A percentile compares a stretch with the other conserved stretches of the same genome.
These are phyloP conservation scores for Apiospora malaysiana DNA, from an alignment of 2,329 filamentous ascomycete species.

Conservation along the genomic window DNA sequence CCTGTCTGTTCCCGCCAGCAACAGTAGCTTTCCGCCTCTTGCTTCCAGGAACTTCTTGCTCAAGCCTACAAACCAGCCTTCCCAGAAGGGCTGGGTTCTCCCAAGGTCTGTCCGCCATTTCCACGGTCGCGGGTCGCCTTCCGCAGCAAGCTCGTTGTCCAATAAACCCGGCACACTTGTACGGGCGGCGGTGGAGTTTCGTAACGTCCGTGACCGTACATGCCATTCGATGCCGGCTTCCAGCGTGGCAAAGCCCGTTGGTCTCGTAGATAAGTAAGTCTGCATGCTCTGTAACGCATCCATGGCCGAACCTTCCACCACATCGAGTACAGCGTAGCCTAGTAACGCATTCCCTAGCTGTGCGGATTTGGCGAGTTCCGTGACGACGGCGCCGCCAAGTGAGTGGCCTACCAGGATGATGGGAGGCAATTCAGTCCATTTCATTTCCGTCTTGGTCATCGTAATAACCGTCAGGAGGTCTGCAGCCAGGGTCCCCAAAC, in stretches of 20 bases:
- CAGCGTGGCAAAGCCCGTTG: conserved; percentile 76
- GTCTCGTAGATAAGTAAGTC: conserved; percentile 83
- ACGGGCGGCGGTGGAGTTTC: conserved; percentile 82
- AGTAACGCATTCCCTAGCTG: conserved; percentile 72
- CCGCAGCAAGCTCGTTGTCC: conserved; percentile 34
- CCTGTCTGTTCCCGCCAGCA: conserved; percentile 41
- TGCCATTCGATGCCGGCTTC: conserved; percentile 93
- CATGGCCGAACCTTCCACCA: conserved; percentile 95
- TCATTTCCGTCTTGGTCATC: conserved; percentile 70
- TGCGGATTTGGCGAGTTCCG: conserved; percentile 75
- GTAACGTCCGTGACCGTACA: conserved; percentile 82
- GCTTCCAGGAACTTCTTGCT: conserved; percentile 86
- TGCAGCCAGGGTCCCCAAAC: conserved; percentile 71
- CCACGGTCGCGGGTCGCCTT: conserved; percentile 61
- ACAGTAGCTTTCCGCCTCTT: conserved; percentile 58
- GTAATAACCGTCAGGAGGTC: conserved; percentile 76
- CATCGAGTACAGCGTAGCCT: conserved; percentile 89
- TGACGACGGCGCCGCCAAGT: conserved; percentile 89
- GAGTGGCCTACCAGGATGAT: conserved; percentile 89
- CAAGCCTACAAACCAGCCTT: conserved; percentile 88
- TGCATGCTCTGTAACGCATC: conserved; percentile 96
- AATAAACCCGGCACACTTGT: conserved; percentile 86
- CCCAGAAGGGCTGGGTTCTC: conserved; percentile 89
- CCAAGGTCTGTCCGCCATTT: conserved; percentile 86
- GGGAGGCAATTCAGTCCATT: conserved; percentile 75